Evolutionary conservation across 148 eudicot species (phyloP), one percentile per base, ranked within the genome.

Genomic region (Oxyria digyna): DNA sequence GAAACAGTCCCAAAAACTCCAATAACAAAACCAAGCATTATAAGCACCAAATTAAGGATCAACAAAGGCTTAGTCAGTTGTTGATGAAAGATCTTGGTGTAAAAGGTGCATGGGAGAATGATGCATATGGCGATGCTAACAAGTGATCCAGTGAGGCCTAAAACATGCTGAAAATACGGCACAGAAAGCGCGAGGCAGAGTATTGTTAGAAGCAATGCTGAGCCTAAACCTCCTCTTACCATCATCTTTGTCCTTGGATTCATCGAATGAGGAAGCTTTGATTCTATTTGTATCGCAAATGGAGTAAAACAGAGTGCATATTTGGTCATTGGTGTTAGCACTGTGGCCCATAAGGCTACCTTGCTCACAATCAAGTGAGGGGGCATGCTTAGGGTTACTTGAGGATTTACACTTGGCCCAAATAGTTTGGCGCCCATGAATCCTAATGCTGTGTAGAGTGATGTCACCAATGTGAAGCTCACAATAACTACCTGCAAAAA

Each of bases 331-430:
- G 96, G 91, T 1, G 96, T 84, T 32, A 90, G 62, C 1, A 85
- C 85, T 1, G 93, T 85, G n/a, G 93, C 96, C 88, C 91, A 87
- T 3, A 90, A 76, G 1, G 96, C 96, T 32, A 87, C 81, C 78
- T 84, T 85, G 4, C 93, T 87, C 33, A 80, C 24, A 0, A 81
- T 37, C 38, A 72, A 79, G 35, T 78, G 68, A 18, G 52, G 79
- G 41, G 96, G 96, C 91, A 90, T 82, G 80, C 93, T 90, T 43
- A 90, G 93, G 31, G 96, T 90, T 66, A 90, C 78, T 68, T 90
- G 93, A 3, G 96, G 67, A 20, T 67, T 81, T 26, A 90, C 86
- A 46, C 77, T 72, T 6, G 87, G 76, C 3, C 96, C 96, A 37
- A 80, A 87, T 68, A 85, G 66, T 72, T 85, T 84, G 45, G 88